Evolutionary conservation across 2,329 filamentous ascomycete species (phyloP).

Genomic region (Aspergillus felis): DNA sequence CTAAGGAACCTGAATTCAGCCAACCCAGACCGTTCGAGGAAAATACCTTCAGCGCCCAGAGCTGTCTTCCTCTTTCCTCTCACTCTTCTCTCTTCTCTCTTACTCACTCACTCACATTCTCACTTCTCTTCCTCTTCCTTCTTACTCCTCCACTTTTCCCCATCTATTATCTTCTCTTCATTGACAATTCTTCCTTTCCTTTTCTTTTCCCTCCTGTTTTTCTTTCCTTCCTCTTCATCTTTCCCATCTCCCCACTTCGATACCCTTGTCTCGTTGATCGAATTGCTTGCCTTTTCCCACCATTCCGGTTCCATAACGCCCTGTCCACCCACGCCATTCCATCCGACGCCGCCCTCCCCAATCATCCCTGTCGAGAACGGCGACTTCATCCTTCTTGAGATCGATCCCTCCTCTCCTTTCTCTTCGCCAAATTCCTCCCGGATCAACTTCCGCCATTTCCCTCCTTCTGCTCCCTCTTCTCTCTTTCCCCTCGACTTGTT

Average conservation of each 20-base stretch:
- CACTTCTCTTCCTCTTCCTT: slow-evolving; percentile 12
- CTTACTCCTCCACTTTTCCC: slow-evolving; percentile 22
- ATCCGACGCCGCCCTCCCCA: slow-evolving; percentile 25
- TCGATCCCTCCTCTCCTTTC: slow-evolving; percentile 5
- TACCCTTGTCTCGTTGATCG: slow-evolving; percentile 16
- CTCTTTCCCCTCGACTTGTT: slow-evolving; percentile 31
- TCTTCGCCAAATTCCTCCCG: slow-evolving; percentile 4
- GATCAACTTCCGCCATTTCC: slow-evolving; percentile 16
- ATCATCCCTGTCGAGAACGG: slow-evolving; percentile 33
- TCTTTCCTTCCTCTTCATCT: slow-evolving; percentile 20
- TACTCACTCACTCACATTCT: slow-evolving; percentile 3
- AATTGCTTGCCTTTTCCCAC: slow-evolving; percentile 12
- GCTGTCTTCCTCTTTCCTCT: neutral
- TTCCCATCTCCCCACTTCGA: slow-evolving; percentile 11
- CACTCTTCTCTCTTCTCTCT: slow-evolving; percentile 4
- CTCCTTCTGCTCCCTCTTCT: slow-evolving; percentile 15
- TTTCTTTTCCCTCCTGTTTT: slow-evolving; percentile 18
- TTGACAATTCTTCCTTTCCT: slow-evolving; percentile 10
- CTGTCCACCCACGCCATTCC: slow-evolving; percentile 13
- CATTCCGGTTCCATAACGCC: slow-evolving; percentile 19
- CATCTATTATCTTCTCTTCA: slow-evolving; percentile 18
- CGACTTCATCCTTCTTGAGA: slow-evolving; percentile 12
- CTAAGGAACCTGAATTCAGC: neutral
- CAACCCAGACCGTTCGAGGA: neutral
- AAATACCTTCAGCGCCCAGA: neutral